phyloP scores from a whole-genome alignment of 768 basidiomycete species.

The Pleurotus sapidus region DNA sequence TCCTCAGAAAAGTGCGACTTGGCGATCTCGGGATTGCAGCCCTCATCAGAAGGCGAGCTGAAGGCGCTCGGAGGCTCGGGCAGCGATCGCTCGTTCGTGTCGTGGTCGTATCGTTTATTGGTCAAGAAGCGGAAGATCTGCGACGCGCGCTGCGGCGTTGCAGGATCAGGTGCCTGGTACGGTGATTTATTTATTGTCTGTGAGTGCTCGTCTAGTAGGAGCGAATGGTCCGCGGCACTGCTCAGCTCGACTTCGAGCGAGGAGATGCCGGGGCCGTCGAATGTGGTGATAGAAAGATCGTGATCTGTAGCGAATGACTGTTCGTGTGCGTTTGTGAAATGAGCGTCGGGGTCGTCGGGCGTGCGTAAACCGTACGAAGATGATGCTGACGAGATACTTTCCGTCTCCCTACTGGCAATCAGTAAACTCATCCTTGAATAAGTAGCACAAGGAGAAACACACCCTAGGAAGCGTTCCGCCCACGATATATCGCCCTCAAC shows the following conservation, averaged over 20 bases:
- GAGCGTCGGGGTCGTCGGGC: slow-evolving; percentile 42
- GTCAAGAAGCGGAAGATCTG: slow-evolving; percentile 75
- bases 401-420: slow-evolving; percentile 38
- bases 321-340: slow-evolving; percentile 34
- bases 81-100: slow-evolving; percentile 32
- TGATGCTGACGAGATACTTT: slow-evolving; percentile 41
- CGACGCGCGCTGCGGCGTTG: slow-evolving; percentile 66
- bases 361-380: slow-evolving; percentile 45
- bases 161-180: slow-evolving; percentile 34
- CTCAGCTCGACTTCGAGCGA: slow-evolving; percentile 79
- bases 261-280: slow-evolving; percentile 50
- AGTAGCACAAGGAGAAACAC: slow-evolving; percentile 16
- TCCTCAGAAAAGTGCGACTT: slow-evolving; percentile 15
- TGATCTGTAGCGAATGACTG: slow-evolving; percentile 42
- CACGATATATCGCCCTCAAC: slow-evolving; percentile 78
- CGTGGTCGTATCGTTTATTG: slow-evolving; percentile 36
- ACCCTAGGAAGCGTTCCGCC: slow-evolving; percentile 78
- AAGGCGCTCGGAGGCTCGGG: slow-evolving; percentile 37
- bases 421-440: background rate
- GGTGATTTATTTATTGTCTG: slow-evolving; percentile 17
- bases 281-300: slow-evolving; percentile 37
- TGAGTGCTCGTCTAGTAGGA: slow-evolving; percentile 9
- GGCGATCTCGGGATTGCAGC: slow-evolving; percentile 12
- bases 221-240: slow-evolving; percentile 34
- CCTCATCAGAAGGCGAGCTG: slow-evolving; percentile 36